A percentile compares a stretch with the other conserved stretches of the same genome.
Evolutionary conservation across 768 basidiomycete genomes (phyloP).

Genomic region (Russula olivacea): DNA sequence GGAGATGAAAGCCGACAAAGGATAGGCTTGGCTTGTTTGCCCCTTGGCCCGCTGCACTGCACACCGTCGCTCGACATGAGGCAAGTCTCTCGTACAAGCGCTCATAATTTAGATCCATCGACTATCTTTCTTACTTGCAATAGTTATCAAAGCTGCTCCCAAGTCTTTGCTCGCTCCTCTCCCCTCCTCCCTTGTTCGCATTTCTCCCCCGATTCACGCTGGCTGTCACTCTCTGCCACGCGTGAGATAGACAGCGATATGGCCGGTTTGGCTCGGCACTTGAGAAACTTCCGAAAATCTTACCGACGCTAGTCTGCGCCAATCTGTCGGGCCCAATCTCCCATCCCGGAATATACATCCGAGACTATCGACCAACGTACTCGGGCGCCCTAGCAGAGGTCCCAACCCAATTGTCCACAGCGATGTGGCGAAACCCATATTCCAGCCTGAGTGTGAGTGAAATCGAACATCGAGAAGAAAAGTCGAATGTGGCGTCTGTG

Average conservation of each 20-base stretch:
- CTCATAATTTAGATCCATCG: slow-evolving; percentile 9
- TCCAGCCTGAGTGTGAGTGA: not conserved
- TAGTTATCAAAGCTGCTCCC: not conserved
- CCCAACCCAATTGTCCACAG: not conserved
- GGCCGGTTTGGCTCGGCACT: not conserved
- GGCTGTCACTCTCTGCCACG: not conserved
- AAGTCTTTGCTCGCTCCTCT: not conserved
- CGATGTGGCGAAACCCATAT: too few species aligned
- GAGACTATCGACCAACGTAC: not conserved
- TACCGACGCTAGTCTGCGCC: slow-evolving; percentile 9
- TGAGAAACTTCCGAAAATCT: slow-evolving; percentile 14
- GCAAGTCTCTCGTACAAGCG: slow-evolving; percentile 20
- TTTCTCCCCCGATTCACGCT: not conserved
- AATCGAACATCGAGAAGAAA: not conserved
- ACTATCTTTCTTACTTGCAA: not conserved
- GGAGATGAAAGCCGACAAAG: slow-evolving; percentile 25
- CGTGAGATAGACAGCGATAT: not conserved
- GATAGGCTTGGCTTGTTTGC: slow-evolving; percentile 25
- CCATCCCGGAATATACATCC: not conserved
- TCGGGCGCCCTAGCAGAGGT: not conserved
- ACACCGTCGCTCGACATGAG: slow-evolving; percentile 25
- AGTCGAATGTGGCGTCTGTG: slow-evolving; percentile 10
- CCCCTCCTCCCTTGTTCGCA: not conserved
- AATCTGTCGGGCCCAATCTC: slow-evolving; percentile 22
- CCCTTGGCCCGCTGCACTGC: slow-evolving; percentile 26